Conservation (phyloP, 1,284 basidiomycete species). For the Rhodotorula sp. region DNA sequence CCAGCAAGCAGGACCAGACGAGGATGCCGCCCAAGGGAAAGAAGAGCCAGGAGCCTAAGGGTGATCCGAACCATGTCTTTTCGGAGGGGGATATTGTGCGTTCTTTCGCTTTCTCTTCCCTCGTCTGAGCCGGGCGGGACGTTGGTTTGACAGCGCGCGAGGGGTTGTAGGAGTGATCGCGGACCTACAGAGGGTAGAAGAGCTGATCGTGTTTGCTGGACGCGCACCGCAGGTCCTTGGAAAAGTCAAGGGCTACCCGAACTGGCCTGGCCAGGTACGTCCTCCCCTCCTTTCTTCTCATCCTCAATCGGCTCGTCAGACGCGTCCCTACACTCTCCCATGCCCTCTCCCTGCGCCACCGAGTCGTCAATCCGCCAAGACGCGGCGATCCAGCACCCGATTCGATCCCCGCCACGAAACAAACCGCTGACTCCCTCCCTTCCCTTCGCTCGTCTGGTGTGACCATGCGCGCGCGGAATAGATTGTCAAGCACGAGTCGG, state of each 20-base stretch:
- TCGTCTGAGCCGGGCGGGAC: background rate
- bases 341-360: too few relatives aligned
- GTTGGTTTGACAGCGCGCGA: too few relatives aligned
- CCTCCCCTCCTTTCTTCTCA: background rate
- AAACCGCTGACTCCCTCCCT: background rate
- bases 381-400: background rate
- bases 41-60: constrained; percentile 18
- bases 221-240: constrained; percentile 61
- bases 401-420: too few relatives aligned
- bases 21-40: constrained; percentile 30
- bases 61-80: constrained; percentile 18
- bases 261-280: constrained; percentile 85
- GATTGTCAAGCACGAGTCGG: constrained; percentile 70
- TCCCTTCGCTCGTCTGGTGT: background rate
- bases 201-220: background rate
- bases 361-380: background rate
- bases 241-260: constrained; percentile 88
- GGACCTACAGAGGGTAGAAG: too few relatives aligned
- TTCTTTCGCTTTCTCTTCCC: background rate
- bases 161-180: too few relatives aligned
- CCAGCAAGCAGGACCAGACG: background rate
- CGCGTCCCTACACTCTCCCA: too few relatives aligned
- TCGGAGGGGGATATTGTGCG: constrained; percentile 16
- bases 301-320: too few relatives aligned
- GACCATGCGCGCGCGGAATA: constrained; percentile 45